phyloP scores from a whole-genome alignment of 2,329 filamentous ascomycete genomes.

The Dactylellina parvicollis region DNA sequence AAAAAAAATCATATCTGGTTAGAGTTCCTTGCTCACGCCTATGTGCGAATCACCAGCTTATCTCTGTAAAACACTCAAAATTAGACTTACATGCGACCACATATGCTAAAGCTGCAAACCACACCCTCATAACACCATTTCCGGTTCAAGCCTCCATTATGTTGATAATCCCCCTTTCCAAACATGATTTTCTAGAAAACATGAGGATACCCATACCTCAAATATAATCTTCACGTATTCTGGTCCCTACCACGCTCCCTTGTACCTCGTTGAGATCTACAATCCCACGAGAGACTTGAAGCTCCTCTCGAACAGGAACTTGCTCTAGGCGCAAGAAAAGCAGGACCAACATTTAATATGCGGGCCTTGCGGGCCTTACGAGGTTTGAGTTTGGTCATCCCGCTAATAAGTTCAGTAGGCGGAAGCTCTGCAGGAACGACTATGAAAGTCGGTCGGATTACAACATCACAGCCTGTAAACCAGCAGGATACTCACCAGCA shows the following conservation, averaged over 20 bases:
- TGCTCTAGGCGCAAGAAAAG: background rate
- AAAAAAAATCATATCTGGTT: conserved; percentile 1
- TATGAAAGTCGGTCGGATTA: conserved; percentile 1
- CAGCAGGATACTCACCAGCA: background rate
- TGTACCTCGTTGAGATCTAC: conserved; percentile 2
- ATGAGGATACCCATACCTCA: conserved; percentile 23
- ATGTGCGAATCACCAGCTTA: background rate
- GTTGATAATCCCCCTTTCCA: conserved; percentile 4
- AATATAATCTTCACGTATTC: conserved; percentile 25
- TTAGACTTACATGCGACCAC: background rate
- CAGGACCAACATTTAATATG: conserved; percentile 19
- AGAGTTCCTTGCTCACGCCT: no score
- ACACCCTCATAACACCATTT: conserved; percentile 42
- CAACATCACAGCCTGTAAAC: background rate
- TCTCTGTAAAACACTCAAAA: conserved; percentile 24
- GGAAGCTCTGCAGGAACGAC: conserved; percentile 5
- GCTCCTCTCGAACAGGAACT: background rate
- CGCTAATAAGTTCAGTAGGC: conserved; percentile 14
- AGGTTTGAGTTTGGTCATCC: conserved; percentile 11
- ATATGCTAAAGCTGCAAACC: conserved; percentile 21
- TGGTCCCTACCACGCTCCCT: conserved; percentile 6
- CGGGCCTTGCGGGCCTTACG: conserved; percentile 5
- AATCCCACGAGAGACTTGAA: conserved; percentile 13
- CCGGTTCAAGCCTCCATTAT: conserved; percentile 4
- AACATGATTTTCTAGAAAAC: conserved; percentile 8